These are phyloP conservation scores for Brettanomyces bruxellensis DNA, from an alignment of 805 yeast species.

Conservation along the genomic window DNA sequence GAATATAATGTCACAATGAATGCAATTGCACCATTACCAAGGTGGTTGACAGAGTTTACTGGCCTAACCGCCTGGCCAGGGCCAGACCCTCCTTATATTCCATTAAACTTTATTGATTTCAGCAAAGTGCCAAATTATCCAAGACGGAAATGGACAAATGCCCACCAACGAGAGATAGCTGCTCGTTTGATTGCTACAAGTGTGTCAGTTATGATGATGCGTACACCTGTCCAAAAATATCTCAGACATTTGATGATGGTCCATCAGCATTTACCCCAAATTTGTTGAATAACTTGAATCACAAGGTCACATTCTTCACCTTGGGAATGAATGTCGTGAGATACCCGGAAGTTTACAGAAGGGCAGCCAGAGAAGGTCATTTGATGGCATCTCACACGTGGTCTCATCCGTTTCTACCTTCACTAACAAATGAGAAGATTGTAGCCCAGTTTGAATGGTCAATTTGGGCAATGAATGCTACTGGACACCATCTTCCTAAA, in stretches of 20 bases:
- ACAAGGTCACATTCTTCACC: constrained; percentile 71
- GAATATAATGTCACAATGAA: constrained; percentile 13
- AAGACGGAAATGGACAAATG: constrained; percentile 54
- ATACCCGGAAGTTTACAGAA: constrained; percentile 62
- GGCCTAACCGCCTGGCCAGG: constrained; percentile 81
- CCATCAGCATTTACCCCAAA: constrained; percentile 67
- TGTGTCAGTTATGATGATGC: constrained; percentile 75
- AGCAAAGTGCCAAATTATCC: constrained; percentile 38
- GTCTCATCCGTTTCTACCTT: constrained; percentile 82
- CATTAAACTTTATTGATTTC: constrained; percentile 62
- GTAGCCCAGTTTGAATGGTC: constrained; percentile 93
- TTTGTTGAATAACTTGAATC: constrained; percentile 43
- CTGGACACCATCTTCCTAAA: constrained; percentile 76
- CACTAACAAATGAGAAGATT: constrained; percentile 67
- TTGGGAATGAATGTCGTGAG: constrained; percentile 74
- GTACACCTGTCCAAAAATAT: constrained; percentile 58
- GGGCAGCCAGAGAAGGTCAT: constrained; percentile 56
- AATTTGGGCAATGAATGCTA: constrained; percentile 96
- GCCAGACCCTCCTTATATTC: constrained; percentile 78
- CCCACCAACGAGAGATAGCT: constrained; percentile 38
- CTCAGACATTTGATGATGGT: constrained; percentile 95
- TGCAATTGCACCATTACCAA: constrained; percentile 43
- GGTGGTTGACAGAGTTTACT: constrained; percentile 71
- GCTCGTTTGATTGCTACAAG: constrained; percentile 81
- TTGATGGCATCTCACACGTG: constrained; percentile 85